Percentiles rank a stretch among this genome's conserved stretches.
phyloP scores from a whole-genome alignment of 192 early-diverging fungal genomes.

The Polychytrium aggregatum region DNA sequence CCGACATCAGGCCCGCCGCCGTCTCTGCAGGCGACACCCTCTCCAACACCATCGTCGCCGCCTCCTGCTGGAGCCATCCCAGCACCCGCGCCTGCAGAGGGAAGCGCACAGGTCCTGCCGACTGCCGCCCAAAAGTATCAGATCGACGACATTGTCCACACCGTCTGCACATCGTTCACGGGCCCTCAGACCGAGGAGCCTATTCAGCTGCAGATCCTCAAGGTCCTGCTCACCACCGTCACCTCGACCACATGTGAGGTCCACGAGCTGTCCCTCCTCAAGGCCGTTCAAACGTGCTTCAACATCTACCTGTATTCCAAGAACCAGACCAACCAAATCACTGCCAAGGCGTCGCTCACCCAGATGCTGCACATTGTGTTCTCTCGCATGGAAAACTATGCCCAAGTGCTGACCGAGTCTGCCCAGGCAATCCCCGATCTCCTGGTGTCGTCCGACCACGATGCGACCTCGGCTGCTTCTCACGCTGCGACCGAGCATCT shows the following conservation, averaged over 20 bases:
- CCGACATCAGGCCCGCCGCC: too few relatives aligned
- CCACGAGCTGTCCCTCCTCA: slow-evolving; percentile 37
- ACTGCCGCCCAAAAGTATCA: not conserved
- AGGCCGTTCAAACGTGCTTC: slow-evolving; percentile 38
- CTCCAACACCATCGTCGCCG: not conserved
- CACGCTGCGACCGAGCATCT: not conserved
- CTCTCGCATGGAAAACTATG: slow-evolving; percentile 43
- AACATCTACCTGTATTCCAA: slow-evolving; percentile 32
- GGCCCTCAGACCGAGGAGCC: slow-evolving; percentile 24
- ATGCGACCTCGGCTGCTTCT: not conserved
- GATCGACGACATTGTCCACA: slow-evolving; percentile 51
- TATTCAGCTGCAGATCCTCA: slow-evolving; percentile 46
- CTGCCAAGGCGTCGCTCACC: slow-evolving; percentile 43
- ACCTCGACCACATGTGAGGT: slow-evolving; percentile 37
- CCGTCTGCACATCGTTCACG: slow-evolving; percentile 29
- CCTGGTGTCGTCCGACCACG: not conserved
- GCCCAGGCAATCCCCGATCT: slow-evolving; percentile 14
- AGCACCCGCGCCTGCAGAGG: slow-evolving; percentile 1
- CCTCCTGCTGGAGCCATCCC: not conserved
- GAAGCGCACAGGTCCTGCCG: slow-evolving; percentile 8
- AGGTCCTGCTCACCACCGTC: slow-evolving; percentile 40
- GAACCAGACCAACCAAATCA: slow-evolving; percentile 26
- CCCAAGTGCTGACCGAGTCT: slow-evolving; percentile 16
- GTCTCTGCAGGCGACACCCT: too few relatives aligned
- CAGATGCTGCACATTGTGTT: slow-evolving; percentile 50